Evolutionary conservation across 2,329 filamentous ascomycete genomes (phyloP), one percentile per base, ranked within the genome.

Genomic region (Paracoccidioides brasiliensis): DNA sequence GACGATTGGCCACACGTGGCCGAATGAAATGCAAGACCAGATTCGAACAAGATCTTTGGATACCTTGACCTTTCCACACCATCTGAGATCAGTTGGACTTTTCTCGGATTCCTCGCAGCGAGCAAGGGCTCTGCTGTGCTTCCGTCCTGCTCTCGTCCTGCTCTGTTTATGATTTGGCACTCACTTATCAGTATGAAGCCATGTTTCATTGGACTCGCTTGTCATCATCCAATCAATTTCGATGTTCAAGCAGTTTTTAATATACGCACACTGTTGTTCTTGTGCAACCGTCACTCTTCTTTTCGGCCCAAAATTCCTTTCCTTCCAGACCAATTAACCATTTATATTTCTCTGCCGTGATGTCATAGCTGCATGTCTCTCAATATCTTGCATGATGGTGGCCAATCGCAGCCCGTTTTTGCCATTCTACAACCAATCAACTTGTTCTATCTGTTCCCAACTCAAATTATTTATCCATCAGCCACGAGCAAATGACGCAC

Each of bases 1-100:
- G 22, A 22, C 22, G 33, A 40, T 54, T 54, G 33, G 42, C 32
- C 43, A 55, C 35, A 55, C 53, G 53, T 48, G 53, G 53, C 45
- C 43, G 43, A 49, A 55, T 49, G n/a, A 54, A 32, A 37, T 46
- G 42, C 8, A 8, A 52, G 15, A 28, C 15, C 15, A 52, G 22
- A 22, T 10, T 30, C 22, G 32, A 35, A n/a, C 15, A 37, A 37
- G n/a, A 37, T 12, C 35, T 32, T 14, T 38, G 30, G 14, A 32
- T 15, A 12, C 10, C 5, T 7, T 40, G 38, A 15, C 14, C 22
- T 28, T 28, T 14, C 22, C 12, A 12, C 49, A 40, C 22, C 37
- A n/a, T 41, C 10, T n/a, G n/a, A n/a, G n/a, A n/a, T n/a, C 38
- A n/a, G 32, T 30, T 38, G 8, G 38, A 12, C 33, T n/a, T 22